phyloP scores from a whole-genome alignment of 108 stramenopile genomes.

The Seminavis robusta region DNA sequence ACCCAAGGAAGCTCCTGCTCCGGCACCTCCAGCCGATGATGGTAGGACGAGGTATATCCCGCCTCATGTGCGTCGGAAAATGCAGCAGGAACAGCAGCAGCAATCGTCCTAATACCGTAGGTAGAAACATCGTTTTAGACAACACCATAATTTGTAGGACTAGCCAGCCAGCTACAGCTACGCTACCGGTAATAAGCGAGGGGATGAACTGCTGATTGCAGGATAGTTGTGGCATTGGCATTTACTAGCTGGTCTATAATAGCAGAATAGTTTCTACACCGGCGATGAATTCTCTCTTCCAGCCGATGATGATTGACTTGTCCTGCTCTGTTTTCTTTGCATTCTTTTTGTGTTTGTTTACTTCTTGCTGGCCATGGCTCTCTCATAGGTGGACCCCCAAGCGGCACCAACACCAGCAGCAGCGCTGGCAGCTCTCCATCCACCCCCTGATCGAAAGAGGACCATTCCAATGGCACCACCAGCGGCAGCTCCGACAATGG shows the following conservation, averaged over 20 bases:
- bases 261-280: no score
- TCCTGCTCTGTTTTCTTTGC: background rate
- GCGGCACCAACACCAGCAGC: conserved; percentile 51
- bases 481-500: conserved; percentile 29
- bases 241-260: no score
- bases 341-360: background rate
- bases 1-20: background rate
- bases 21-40: conserved; percentile 2
- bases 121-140: background rate
- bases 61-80: conserved; percentile 53
- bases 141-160: no score
- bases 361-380: background rate
- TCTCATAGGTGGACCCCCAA: conserved; percentile 53
- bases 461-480: conserved; percentile 47
- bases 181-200: no score
- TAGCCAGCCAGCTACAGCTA: no score
- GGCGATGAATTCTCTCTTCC: no score
- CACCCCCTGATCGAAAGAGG: conserved; percentile 41
- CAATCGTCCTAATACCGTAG: background rate
- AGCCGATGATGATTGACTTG: no score
- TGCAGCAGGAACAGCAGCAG: conserved; percentile 9
- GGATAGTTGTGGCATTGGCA: no score
- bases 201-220: no score
- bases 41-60: conserved; percentile 41
- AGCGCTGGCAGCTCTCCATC: conserved; percentile 34